phyloP scores from a whole-genome alignment of 495 filamentous ascomycete species.

The Aspergillus conjunctus region DNA sequence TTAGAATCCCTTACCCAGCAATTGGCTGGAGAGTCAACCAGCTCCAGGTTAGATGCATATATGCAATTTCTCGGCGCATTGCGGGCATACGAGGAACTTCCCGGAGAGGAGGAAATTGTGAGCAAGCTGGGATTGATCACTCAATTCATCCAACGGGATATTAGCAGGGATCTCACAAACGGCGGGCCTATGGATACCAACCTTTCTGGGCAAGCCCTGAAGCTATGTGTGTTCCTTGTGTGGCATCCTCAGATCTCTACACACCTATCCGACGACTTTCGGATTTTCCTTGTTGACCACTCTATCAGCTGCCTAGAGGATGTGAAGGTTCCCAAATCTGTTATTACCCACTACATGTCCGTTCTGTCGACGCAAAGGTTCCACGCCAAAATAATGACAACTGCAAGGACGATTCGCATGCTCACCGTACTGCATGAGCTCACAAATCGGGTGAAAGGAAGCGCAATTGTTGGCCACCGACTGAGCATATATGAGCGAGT shows the following conservation, averaged over 20 bases:
- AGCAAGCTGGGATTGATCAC: slow-evolving; percentile 74
- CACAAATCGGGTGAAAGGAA: slow-evolving; percentile 74
- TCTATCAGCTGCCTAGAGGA: slow-evolving; percentile 69
- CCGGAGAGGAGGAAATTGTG: slow-evolving; percentile 67
- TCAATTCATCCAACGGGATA: slow-evolving; percentile 79
- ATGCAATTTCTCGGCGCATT: slow-evolving; percentile 73
- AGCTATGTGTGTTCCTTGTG: slow-evolving; percentile 70
- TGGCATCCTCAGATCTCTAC: slow-evolving; percentile 65
- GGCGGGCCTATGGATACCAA: slow-evolving; percentile 54
- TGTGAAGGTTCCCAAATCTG: slow-evolving; percentile 67
- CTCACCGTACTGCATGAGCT: slow-evolving; percentile 68
- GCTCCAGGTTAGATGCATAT: slow-evolving; percentile 82
- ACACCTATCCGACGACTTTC: slow-evolving; percentile 73
- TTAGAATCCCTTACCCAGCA: slow-evolving; percentile 75
- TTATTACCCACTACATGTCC: slow-evolving; percentile 75
- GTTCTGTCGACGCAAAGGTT: slow-evolving; percentile 79
- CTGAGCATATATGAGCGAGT: slow-evolving; percentile 76
- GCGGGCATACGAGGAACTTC: slow-evolving; percentile 74
- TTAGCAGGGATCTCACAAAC: slow-evolving; percentile 45
- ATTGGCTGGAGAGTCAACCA: slow-evolving; percentile 68
- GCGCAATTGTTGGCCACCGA: slow-evolving; percentile 70
- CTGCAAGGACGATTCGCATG: slow-evolving; percentile 64
- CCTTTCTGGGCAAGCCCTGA: slow-evolving; percentile 73
- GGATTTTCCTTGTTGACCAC: slow-evolving; percentile 75
- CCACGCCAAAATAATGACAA: slow-evolving; percentile 67